These are phyloP conservation scores for Dryas alaskensis DNA, from an alignment of 306 rosid species.

Conservation along the genomic window DNA sequence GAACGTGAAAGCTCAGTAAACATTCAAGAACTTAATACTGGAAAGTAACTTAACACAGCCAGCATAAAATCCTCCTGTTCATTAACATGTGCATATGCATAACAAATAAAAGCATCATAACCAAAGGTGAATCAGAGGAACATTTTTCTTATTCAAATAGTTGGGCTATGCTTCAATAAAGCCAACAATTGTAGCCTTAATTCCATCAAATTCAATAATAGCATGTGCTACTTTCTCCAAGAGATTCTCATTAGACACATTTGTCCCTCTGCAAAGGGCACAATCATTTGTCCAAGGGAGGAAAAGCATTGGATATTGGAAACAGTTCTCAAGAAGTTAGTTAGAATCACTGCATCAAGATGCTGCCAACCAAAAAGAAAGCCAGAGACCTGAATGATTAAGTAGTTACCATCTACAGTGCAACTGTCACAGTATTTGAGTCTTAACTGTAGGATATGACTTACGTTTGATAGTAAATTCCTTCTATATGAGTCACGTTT, in stretches of 20 bases:
- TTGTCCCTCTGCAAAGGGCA: neutral
- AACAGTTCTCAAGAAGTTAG: neutral
- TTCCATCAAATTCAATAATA: neutral
- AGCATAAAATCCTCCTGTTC: neutral
- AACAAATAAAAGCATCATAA: neutral
- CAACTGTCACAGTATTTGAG: neutral
- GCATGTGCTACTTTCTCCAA: neutral
- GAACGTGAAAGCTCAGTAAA: conserved; percentile 1
- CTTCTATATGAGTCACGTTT: neutral
- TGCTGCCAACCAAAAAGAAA: neutral
- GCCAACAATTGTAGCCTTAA: too few species aligned
- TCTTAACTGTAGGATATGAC: neutral
- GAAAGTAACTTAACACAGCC: neutral
- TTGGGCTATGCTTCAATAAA: neutral
- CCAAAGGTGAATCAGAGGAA: neutral
- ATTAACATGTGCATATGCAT: neutral
- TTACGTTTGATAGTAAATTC: neutral
- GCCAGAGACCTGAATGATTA: neutral
- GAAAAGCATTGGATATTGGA: neutral
- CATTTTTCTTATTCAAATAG: neutral
- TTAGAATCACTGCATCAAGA: neutral
- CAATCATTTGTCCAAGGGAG: neutral
- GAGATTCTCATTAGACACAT: neutral
- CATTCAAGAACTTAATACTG: neutral
- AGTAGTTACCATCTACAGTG: neutral